phyloP scores from a whole-genome alignment of 176 grass and related monocot genomes.

The Microstegium vimineum region DNA sequence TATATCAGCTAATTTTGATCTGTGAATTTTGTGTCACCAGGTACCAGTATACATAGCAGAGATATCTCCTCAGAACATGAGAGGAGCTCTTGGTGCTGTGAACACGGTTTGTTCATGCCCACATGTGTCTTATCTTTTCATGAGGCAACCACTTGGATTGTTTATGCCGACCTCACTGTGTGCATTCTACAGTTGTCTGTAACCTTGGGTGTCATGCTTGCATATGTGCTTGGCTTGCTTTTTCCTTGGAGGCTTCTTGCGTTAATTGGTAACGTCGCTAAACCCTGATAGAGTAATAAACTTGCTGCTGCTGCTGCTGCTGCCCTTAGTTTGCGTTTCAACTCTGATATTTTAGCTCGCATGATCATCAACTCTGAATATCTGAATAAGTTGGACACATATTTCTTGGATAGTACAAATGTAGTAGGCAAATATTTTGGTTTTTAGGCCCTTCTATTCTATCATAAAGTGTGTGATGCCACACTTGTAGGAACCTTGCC shows the following conservation, averaged over 20 bases:
- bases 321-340: not conserved
- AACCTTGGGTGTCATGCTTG: slow-evolving; percentile 80
- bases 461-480: not conserved
- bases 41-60: slow-evolving; percentile 94
- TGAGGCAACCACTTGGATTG: not conserved
- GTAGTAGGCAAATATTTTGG: not conserved
- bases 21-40: slow-evolving; percentile 31
- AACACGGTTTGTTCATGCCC: slow-evolving; percentile 60
- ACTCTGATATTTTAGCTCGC: not conserved
- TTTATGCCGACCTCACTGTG: not conserved
- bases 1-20: not conserved
- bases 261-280: slow-evolving; percentile 66
- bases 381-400: not conserved
- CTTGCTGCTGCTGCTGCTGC: not conserved
- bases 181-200: slow-evolving; percentile 55
- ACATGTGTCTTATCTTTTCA: not conserved
- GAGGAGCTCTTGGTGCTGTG: slow-evolving; percentile 80
- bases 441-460: not conserved
- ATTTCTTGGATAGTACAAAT: not conserved
- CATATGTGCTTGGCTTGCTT: slow-evolving; percentile 91
- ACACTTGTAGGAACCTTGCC: slow-evolving; percentile 65
- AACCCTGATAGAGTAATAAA: not conserved
- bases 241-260: slow-evolving; percentile 94
- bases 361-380: not conserved
- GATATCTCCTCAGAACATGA: slow-evolving; percentile 73